A percentile compares a stretch with the other conserved stretches of the same genome.
phyloP scores from a whole-genome alignment of 331 rosid species.

The Arachis monticola region DNA sequence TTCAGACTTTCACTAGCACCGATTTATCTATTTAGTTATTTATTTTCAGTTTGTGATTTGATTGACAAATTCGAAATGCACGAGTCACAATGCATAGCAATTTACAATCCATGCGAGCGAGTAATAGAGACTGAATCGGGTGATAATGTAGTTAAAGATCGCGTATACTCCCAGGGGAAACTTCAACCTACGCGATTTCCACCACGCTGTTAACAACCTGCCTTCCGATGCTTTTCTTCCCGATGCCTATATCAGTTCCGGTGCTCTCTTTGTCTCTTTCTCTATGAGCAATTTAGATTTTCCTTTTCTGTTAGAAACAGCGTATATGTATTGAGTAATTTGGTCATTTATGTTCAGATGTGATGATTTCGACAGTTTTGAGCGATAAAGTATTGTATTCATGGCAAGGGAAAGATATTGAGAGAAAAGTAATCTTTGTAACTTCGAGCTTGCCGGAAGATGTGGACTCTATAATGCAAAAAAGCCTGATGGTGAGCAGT shows the following conservation, averaged over 20 bases:
- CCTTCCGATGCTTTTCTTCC: constrained; percentile 61
- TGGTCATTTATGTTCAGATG: constrained; percentile 47
- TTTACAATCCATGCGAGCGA: constrained; percentile 7
- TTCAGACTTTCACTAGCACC: constrained; percentile 1
- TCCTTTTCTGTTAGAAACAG: constrained; percentile 15
- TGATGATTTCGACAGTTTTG: constrained; percentile 63
- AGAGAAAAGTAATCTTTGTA: constrained; percentile 65
- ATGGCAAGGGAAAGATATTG: constrained; percentile 75
- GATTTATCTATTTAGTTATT: background rate
- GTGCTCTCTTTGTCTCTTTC: constrained; percentile 36
- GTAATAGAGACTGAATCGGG: constrained; percentile 29
- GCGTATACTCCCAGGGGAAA: constrained; percentile 59
- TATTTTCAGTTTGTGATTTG: constrained; percentile 5
- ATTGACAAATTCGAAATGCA: constrained; percentile 34
- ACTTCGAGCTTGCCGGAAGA: constrained; percentile 63
- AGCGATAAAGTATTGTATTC: constrained; percentile 70
- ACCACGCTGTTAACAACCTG: constrained; percentile 63
- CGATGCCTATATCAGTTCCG: constrained; percentile 44
- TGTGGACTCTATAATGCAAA: constrained; percentile 56
- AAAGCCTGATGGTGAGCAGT: constrained; percentile 57
- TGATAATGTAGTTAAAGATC: constrained; percentile 59
- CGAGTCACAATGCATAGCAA: background rate
- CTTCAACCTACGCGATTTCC: constrained; percentile 74
- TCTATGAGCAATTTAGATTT: background rate
- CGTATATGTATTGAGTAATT: constrained; percentile 21